Evolutionary conservation across 2,329 filamentous ascomycete genomes (phyloP).

Genomic region (Ophiostoma piceae): DNA sequence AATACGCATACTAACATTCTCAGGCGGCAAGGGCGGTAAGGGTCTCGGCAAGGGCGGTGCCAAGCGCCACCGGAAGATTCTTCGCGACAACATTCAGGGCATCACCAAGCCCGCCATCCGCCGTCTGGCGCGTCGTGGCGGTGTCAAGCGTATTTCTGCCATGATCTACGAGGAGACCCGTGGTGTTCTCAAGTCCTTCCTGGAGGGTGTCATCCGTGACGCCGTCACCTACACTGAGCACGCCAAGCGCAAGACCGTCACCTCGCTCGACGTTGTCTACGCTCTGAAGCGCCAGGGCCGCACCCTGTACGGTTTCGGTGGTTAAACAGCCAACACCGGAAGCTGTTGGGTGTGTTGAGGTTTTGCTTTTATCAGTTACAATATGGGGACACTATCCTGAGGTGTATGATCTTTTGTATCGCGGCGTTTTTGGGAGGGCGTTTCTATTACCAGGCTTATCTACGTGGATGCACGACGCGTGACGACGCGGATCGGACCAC

Average conservation of each 20-base stretch:
- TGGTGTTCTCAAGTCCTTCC: slow-evolving; percentile 72
- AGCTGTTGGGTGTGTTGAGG: background rate
- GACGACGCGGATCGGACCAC: slow-evolving; percentile 21
- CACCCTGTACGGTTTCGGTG: slow-evolving; percentile 85
- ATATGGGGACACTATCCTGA: slow-evolving; percentile 8
- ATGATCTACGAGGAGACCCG: slow-evolving; percentile 75
- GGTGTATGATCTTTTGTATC: slow-evolving; percentile 21
- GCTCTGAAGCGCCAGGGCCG: slow-evolving; percentile 65
- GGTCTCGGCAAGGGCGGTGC: slow-evolving; percentile 96
- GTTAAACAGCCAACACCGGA: slow-evolving; percentile 48
- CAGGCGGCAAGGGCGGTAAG: slow-evolving; percentile 94
- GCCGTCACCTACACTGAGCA: slow-evolving; percentile 75
- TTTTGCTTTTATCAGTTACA: slow-evolving; percentile 17
- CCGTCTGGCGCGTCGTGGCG: slow-evolving; percentile 96
- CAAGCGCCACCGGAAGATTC: slow-evolving; percentile 98
- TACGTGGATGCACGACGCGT: slow-evolving; percentile 20
- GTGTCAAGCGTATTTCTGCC: slow-evolving; percentile 99
- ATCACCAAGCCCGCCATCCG: slow-evolving; percentile 98
- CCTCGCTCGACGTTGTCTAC: slow-evolving; percentile 63
- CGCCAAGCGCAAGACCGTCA: slow-evolving; percentile 77
- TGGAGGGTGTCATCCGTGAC: slow-evolving; percentile 70
- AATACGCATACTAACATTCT: slow-evolving; percentile 35
- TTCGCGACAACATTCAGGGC: slow-evolving; percentile 99
- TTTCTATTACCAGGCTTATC: slow-evolving; percentile 20
- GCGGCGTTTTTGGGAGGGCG: slow-evolving; percentile 23